A percentile compares a stretch with the other conserved stretches of the same genome.
These are phyloP conservation scores for Suhomyces terraborum DNA, from an alignment of 1,139 yeast genomes.

Conservation along the genomic window DNA sequence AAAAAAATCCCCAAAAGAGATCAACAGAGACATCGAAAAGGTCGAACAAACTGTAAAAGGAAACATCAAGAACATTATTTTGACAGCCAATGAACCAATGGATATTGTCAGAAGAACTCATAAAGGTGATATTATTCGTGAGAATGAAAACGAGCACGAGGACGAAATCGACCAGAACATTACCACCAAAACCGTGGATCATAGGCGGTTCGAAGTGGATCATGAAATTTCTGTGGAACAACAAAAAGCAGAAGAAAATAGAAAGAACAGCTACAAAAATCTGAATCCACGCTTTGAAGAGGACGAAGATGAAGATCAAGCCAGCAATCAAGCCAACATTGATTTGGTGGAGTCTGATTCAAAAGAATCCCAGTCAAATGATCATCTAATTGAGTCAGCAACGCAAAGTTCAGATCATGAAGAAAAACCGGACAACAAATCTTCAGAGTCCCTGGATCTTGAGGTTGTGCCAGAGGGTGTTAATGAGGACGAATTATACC, in stretches of 20 bases:
- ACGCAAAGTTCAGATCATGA: not conserved
- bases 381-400: too few relatives aligned
- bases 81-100: slow-evolving; percentile 20
- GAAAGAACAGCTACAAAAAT: slow-evolving; percentile 16
- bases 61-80: slow-evolving; percentile 22
- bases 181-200: slow-evolving; percentile 46
- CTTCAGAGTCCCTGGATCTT: slow-evolving; percentile 14
- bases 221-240: slow-evolving; percentile 4
- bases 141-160: slow-evolving; percentile 30
- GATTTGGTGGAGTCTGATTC: slow-evolving; percentile 9
- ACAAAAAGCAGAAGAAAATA: slow-evolving; percentile 6
- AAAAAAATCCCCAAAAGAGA: slow-evolving; percentile 60
- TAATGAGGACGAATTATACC: slow-evolving; percentile 13
- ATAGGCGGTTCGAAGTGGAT: slow-evolving; percentile 36
- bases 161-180: slow-evolving; percentile 35
- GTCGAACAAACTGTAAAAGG: slow-evolving; percentile 69
- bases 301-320: slow-evolving; percentile 24
- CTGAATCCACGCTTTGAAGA: slow-evolving; percentile 22
- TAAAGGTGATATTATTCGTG: slow-evolving; percentile 73
- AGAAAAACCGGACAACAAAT: slow-evolving; percentile 7
- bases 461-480: slow-evolving; percentile 12
- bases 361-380: too few relatives aligned
- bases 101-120: slow-evolving; percentile 67
- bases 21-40: slow-evolving; percentile 70
- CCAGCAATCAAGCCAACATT: slow-evolving; percentile 13